Conservation (phyloP, 257 asterid genomes). For the Solanum etuberosum region DNA sequence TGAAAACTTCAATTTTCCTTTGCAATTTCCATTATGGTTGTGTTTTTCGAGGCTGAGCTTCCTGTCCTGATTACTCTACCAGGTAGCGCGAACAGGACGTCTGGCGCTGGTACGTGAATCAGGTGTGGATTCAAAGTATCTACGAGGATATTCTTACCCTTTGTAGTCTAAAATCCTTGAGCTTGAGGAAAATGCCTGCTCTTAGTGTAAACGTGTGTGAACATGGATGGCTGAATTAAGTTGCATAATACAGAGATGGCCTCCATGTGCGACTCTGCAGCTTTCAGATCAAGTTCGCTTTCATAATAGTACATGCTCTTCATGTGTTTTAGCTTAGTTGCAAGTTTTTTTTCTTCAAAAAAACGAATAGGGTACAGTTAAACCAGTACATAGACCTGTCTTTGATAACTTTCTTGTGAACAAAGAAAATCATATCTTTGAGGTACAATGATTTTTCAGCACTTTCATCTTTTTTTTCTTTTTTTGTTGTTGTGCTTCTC, state of each 20-base stretch:
- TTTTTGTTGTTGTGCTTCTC: background rate
- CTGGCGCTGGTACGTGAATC: conserved; percentile 75
- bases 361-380: background rate
- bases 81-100: conserved; percentile 95
- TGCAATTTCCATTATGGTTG: background rate
- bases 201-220: background rate
- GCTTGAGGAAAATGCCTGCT: background rate
- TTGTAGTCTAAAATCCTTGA: conserved; percentile 9
- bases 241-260: background rate
- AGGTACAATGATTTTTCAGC: background rate
- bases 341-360: background rate
- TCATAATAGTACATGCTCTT: background rate
- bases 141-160: conserved; percentile 80
- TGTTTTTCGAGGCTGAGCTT: background rate
- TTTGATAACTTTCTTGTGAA: background rate
- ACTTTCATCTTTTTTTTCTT: background rate
- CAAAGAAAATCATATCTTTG: background rate
- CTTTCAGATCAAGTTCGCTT: background rate
- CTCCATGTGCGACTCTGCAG: background rate
- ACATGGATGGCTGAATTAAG: background rate
- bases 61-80: background rate
- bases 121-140: conserved; percentile 79
- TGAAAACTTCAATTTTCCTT: background rate
- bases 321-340: background rate
- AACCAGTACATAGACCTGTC: background rate